Conservation (phyloP, 768 basidiomycete genomes). For the Kwoniella shandongensis region DNA sequence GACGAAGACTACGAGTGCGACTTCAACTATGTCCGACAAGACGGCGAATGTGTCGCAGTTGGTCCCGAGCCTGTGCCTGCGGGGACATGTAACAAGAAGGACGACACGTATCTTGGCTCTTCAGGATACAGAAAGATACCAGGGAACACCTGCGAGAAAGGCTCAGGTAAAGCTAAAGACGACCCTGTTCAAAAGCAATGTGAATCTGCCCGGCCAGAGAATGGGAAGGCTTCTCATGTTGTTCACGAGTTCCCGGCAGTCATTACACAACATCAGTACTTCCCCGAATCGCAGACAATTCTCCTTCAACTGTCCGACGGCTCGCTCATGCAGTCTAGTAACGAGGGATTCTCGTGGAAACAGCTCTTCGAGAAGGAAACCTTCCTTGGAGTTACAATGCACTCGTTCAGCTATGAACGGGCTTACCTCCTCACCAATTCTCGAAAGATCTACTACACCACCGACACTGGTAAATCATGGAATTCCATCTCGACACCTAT, state of each 20-base stretch:
- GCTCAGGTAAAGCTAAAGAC: conserved; percentile 67
- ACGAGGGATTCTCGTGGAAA: conserved; percentile 91
- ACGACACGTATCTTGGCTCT: conserved; percentile 75
- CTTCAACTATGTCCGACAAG: conserved; percentile 59
- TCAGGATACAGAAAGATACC: conserved; percentile 91
- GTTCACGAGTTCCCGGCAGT: conserved; percentile 54
- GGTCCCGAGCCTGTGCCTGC: conserved; percentile 86
- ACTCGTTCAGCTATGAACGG: conserved; percentile 72
- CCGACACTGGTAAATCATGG: conserved; percentile 77
- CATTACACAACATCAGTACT: conserved; percentile 77
- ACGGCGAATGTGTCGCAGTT: conserved; percentile 71
- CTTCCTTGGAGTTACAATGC: conserved; percentile 84
- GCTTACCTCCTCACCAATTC: conserved; percentile 84
- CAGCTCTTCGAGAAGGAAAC: conserved; percentile 63
- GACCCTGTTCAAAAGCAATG: conserved; percentile 70
- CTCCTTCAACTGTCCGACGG: conserved; percentile 75
- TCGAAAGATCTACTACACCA: conserved; percentile 71
- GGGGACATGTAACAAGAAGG: conserved; percentile 60
- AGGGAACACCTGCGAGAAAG: conserved; percentile 78
- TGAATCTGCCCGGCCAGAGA: conserved; percentile 72
- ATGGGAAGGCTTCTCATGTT: conserved; percentile 76
- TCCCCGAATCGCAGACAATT: conserved; percentile 76
- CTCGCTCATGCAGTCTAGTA: conserved; percentile 87
- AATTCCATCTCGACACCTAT: conserved; percentile 61
- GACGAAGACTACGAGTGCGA: conserved; percentile 88